Evolutionary conservation across 129 eudicot genomes (phyloP).

Genomic region (Flaveria sonorensis): DNA sequence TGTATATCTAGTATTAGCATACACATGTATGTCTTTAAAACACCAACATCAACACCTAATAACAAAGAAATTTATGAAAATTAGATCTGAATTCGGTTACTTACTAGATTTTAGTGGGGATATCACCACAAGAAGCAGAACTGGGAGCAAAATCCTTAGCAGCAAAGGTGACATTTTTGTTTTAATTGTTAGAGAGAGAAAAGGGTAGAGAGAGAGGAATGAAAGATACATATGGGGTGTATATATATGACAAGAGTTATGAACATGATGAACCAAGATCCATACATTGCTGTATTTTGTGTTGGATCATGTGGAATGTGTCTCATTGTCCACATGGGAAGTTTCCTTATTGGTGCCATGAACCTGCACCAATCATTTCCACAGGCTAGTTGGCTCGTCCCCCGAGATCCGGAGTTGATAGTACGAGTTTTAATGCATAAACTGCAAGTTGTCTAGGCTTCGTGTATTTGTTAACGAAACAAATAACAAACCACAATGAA

Average conservation of each 20-base stretch:
- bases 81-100: constrained; percentile 20
- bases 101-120: constrained; percentile 44
- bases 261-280: constrained; percentile 31
- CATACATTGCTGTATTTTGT: constrained; percentile 36
- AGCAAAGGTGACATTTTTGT: constrained; percentile 36
- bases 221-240: constrained; percentile 28
- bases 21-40: not conserved
- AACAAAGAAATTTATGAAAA: constrained; percentile 16
- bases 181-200: constrained; percentile 31
- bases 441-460: constrained; percentile 5
- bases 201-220: not conserved
- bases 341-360: constrained; percentile 37
- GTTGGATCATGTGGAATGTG: constrained; percentile 5
- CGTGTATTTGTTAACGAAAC: not conserved
- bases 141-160: constrained; percentile 33
- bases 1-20: not conserved
- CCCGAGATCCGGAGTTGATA: not conserved
- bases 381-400: not conserved
- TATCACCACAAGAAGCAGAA: constrained; percentile 34
- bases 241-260: constrained; percentile 20
- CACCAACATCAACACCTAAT: not conserved
- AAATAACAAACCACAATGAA: not conserved
- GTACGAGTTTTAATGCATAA: constrained; percentile 15
- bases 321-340: constrained; percentile 1
- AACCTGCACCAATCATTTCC: not conserved